A percentile compares a stretch with the other conserved stretches of the same genome.
Evolutionary conservation across 805 yeast species (phyloP).

Genomic region (Henningerozyma blattae): DNA sequence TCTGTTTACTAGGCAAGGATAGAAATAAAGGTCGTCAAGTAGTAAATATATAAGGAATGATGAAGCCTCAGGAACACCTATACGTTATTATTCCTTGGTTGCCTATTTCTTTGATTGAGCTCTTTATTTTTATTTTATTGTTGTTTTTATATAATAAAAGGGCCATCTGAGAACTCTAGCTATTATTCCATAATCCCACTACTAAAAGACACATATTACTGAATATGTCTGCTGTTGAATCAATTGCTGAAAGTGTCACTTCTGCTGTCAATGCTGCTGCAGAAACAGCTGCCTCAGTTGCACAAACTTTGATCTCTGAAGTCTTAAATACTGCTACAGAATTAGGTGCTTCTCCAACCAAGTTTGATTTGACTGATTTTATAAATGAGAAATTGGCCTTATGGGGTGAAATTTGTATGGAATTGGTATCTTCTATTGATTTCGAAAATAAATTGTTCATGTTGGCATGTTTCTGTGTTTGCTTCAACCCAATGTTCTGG

Average conservation of each 20-base stretch:
- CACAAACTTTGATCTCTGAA: no score
- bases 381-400: not conserved
- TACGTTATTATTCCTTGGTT: no score
- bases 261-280: not conserved
- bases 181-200: no score
- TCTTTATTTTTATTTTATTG: no score
- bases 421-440: constrained; percentile 8
- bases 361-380: constrained; percentile 1
- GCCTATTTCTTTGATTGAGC: no score
- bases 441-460: constrained; percentile 12
- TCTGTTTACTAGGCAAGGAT: no score
- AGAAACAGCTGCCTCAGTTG: not conserved
- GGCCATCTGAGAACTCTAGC: no score
- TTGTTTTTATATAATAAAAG: no score
- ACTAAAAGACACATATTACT: no score
- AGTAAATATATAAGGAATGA: no score
- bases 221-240: not conserved
- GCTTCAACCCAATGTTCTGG: constrained; percentile 94
- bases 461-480: constrained; percentile 53
- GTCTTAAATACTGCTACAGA: constrained; percentile 1
- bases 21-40: no score
- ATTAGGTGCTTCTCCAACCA: not conserved
- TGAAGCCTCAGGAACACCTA: no score
- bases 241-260: not conserved
- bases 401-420: constrained; percentile 3